Percentiles rank a stretch among this genome's conserved stretches.
Evolutionary conservation across 768 basidiomycete species (phyloP).

Genomic region (Cystobasidiopsis lactophilus): DNA sequence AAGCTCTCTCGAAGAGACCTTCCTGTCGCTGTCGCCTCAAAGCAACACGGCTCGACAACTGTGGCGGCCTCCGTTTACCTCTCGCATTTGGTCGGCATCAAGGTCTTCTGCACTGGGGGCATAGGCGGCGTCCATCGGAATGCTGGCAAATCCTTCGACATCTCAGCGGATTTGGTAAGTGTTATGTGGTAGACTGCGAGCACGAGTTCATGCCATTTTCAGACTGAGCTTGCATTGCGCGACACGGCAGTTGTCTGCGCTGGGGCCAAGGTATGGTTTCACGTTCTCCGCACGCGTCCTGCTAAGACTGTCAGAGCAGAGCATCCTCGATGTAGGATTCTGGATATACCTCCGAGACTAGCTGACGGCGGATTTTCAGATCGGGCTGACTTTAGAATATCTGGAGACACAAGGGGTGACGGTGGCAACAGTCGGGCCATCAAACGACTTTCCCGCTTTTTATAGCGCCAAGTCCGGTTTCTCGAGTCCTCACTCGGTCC

Average conservation of each 20-base stretch:
- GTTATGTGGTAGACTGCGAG: too few species aligned
- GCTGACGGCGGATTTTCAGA: conserved; percentile 20
- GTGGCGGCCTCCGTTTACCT: conserved; percentile 30
- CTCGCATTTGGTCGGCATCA: conserved; percentile 54
- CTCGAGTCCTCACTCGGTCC: conserved; percentile 58
- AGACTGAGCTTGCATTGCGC: too few species aligned
- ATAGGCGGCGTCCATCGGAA: conserved; percentile 70
- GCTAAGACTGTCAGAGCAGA: too few species aligned
- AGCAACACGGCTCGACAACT: conserved; percentile 23
- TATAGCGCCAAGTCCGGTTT: conserved; percentile 66
- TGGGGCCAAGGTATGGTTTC: conserved; percentile 84
- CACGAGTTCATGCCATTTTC: too few species aligned
- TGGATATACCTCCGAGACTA: too few species aligned
- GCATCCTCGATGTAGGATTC: conserved; percentile 44
- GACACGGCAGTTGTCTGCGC: conserved; percentile 75
- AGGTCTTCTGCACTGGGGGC: conserved; percentile 81
- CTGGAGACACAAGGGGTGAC: conserved; percentile 82
- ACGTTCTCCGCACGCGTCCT: too few species aligned
- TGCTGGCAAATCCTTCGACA: conserved; percentile 71
- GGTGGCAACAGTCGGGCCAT: conserved; percentile 52
- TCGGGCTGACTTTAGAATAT: conserved; percentile 37
- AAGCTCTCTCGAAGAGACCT: conserved; percentile 57
- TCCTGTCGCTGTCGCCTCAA: conserved; percentile 28
- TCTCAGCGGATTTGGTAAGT: conserved; percentile 86
- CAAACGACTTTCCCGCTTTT: conserved; percentile 81